Conservation (phyloP, 2,329 filamentous ascomycete species). For the Colletotrichum sp. region DNA sequence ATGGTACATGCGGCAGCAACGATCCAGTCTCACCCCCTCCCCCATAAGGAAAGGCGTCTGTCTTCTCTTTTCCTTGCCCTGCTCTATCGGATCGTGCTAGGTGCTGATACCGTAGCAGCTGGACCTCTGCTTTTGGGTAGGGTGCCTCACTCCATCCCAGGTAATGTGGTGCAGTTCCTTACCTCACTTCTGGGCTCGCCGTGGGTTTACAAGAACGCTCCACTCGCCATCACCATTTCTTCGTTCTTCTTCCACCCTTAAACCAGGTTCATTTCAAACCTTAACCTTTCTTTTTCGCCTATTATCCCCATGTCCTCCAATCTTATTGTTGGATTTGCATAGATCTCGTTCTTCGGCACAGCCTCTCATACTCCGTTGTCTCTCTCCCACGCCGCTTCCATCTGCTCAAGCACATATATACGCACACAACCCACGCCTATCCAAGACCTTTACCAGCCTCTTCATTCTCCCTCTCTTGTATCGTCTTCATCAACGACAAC, state of each 20-base stretch:
- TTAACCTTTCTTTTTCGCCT: conserved; percentile 18
- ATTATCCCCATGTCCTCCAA: conserved; percentile 11
- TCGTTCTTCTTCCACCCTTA: conserved; percentile 10
- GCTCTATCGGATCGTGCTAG: conserved; percentile 10
- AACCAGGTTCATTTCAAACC: conserved; percentile 15
- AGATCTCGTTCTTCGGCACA: conserved; percentile 8
- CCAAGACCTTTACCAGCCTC: neutral
- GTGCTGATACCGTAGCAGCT: neutral
- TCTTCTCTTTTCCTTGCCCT: neutral
- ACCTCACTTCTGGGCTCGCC: neutral
- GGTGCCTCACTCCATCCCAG: neutral
- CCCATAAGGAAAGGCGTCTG: neutral
- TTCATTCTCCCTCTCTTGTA: neutral
- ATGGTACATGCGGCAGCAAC: neutral
- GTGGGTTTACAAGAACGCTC: conserved; percentile 13
- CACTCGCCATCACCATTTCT: conserved; percentile 1
- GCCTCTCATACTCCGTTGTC: conserved; percentile 6
- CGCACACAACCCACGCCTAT: conserved; percentile 2
- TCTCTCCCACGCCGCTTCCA: conserved; percentile 19
- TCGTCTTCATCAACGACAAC: neutral
- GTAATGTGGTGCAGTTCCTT: neutral
- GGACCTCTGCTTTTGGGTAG: neutral
- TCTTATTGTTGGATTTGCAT: conserved; percentile 7
- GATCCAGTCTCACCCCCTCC: neutral
- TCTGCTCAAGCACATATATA: conserved; percentile 19